Evolutionary conservation across 106 monocot genomes (phyloP).

Genomic region (Posidonia australis): DNA sequence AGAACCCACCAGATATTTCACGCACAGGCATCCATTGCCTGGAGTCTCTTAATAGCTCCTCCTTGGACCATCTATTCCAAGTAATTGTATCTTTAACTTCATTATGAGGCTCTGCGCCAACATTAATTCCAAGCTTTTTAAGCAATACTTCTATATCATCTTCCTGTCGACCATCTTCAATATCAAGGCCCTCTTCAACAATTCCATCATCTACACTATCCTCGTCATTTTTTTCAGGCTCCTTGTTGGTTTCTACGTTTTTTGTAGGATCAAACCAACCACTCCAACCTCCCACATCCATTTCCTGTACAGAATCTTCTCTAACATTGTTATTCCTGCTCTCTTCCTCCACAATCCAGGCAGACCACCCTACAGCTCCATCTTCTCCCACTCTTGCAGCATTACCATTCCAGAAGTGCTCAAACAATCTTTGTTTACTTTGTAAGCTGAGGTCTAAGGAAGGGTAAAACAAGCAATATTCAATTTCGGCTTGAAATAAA

Average conservation of each 20-base stretch:
- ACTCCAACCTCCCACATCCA: constrained; percentile 75
- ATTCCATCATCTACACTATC: constrained; percentile 17
- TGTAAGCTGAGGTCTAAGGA: constrained; percentile 55
- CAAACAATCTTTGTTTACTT: constrained; percentile 81
- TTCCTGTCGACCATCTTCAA: constrained; percentile 20
- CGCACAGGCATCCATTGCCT: constrained; percentile 92
- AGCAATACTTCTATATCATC: constrained; percentile 73
- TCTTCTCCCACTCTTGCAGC: constrained; percentile 80
- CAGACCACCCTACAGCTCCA: constrained; percentile 72
- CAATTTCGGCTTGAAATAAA: constrained; percentile 86
- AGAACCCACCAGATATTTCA: constrained; percentile 51
- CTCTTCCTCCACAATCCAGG: constrained; percentile 67
- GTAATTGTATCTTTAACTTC: constrained; percentile 72
- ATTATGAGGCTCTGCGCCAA: constrained; percentile 53
- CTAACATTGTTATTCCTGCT: constrained; percentile 20
- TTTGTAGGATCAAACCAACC: constrained; percentile 61
- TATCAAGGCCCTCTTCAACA: constrained; percentile 32
- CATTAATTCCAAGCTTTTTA: constrained; percentile 78
- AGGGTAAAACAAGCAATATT: constrained; percentile 74
- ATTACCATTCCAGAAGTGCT: constrained; percentile 84
- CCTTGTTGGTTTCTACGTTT: constrained; percentile 13
- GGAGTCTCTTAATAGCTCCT: constrained; percentile 57
- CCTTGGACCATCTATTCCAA: constrained; percentile 85
- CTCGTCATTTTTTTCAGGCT: constrained; percentile 28
- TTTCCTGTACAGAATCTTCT: constrained; percentile 46